Evolutionary conservation across 2,329 filamentous ascomycete genomes (phyloP).

Genomic region (Aspergillus fijiensis): DNA sequence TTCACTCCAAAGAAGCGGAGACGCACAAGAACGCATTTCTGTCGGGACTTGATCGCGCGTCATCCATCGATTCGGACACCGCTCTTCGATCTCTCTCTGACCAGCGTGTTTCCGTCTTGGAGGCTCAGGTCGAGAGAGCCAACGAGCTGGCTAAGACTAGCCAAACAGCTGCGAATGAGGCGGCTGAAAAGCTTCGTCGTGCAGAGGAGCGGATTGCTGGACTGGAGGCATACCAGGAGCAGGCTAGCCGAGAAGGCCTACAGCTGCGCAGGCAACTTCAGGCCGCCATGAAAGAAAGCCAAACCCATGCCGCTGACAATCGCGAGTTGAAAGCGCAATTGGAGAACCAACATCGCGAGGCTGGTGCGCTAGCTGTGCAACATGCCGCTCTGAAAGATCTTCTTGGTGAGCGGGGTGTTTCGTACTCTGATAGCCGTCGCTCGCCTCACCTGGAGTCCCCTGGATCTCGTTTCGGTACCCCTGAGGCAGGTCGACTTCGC

Average conservation of each 20-base stretch:
- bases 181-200: slow-evolving; percentile 82
- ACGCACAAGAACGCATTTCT: slow-evolving; percentile 82
- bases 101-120: slow-evolving; percentile 67
- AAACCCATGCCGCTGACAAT: slow-evolving; percentile 76
- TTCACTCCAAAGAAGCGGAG: slow-evolving; percentile 80
- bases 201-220: slow-evolving; percentile 97
- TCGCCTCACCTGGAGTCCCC: slow-evolving; percentile 72
- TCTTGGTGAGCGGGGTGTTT: slow-evolving; percentile 83
- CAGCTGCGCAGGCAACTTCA: slow-evolving; percentile 88
- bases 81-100: slow-evolving; percentile 42
- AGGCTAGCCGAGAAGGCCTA: slow-evolving; percentile 89
- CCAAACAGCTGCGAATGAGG: slow-evolving; percentile 80
- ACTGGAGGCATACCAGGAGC: slow-evolving; percentile 94
- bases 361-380: slow-evolving; percentile 90
- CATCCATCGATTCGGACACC: slow-evolving; percentile 41
- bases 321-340: slow-evolving; percentile 79
- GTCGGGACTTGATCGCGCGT: slow-evolving; percentile 74
- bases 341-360: slow-evolving; percentile 83
- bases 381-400: slow-evolving; percentile 92
- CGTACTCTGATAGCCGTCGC: slow-evolving; percentile 66
- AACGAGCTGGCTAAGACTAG: slow-evolving; percentile 82
- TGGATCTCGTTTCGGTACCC: slow-evolving; percentile 70
- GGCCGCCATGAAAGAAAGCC: slow-evolving; percentile 75
- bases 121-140: slow-evolving; percentile 75
- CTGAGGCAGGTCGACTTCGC: slow-evolving; percentile 73